Evolutionary conservation across 2,329 filamentous ascomycete genomes (phyloP).

Genomic region (Apiospora pterosperma): DNA sequence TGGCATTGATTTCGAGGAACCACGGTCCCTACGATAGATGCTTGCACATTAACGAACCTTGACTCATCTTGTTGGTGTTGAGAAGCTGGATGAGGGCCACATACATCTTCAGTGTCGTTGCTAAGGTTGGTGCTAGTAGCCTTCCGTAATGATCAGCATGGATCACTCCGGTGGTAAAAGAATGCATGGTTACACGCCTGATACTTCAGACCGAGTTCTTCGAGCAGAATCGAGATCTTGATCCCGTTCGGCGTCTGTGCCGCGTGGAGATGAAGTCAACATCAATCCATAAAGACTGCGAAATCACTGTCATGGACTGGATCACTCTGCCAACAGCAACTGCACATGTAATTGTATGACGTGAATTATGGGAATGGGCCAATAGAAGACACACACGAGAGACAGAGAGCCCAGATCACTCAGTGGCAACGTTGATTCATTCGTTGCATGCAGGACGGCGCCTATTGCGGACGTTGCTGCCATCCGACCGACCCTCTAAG

Average conservation of each 20-base stretch:
- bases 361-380: background rate
- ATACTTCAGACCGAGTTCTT: conserved; percentile 83
- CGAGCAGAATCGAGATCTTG: conserved; percentile 81
- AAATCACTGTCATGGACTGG: background rate
- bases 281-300: background rate
- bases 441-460: background rate
- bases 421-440: background rate
- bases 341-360: background rate
- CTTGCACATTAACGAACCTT: background rate
- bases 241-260: conserved; percentile 82
- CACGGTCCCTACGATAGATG: conserved; percentile 44
- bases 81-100: background rate
- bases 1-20: conserved; percentile 91
- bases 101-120: conserved; percentile 61
- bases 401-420: too few species aligned
- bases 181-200: conserved; percentile 49
- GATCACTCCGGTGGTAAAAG: too few species aligned
- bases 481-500: background rate
- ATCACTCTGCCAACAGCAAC: background rate
- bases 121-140: conserved; percentile 54
- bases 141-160: background rate
- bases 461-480: background rate
- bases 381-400: background rate
- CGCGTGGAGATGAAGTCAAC: conserved; percentile 69
- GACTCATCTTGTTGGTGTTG: background rate